phyloP scores from a whole-genome alignment of 1,284 basidiomycete genomes.

The Chondrostereum purpureum region DNA sequence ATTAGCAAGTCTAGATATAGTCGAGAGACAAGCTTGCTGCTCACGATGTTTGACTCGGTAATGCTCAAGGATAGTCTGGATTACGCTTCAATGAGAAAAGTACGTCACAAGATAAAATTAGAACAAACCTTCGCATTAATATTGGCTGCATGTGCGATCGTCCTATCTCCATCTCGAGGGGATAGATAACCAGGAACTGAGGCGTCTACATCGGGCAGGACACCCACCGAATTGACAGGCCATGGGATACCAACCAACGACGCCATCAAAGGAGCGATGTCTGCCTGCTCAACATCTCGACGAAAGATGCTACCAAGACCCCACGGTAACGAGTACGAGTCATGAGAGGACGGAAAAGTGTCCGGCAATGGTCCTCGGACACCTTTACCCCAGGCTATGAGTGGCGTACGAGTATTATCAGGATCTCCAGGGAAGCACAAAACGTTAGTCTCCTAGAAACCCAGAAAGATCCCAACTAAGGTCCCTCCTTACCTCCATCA shows the following conservation, averaged over 20 bases:
- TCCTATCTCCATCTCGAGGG: constrained; percentile 25
- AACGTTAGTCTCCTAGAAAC: constrained; percentile 1
- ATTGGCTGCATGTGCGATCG: constrained; percentile 49
- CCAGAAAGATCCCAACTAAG: constrained; percentile 7
- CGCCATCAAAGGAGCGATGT: constrained; percentile 77
- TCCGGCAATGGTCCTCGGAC: constrained; percentile 61
- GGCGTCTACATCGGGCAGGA: constrained; percentile 62
- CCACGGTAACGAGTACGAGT: constrained; percentile 66
- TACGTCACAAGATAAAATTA: too few species aligned
- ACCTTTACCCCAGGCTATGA: constrained; percentile 82
- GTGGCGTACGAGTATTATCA: constrained; percentile 82
- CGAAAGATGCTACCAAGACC: constrained; percentile 47
- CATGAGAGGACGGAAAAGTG: constrained; percentile 50
- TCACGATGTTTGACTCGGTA: constrained; percentile 74
- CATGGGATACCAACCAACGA: constrained; percentile 64
- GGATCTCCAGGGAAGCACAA: constrained; percentile 47
- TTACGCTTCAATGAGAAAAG: too few species aligned
- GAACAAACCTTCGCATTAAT: constrained; percentile 59
- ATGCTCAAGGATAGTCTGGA: constrained; percentile 69
- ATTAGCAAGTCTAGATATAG: neutral
- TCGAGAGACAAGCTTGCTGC: constrained; percentile 13
- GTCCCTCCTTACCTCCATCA: constrained; percentile 60
- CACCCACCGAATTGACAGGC: constrained; percentile 74
- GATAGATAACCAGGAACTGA: constrained; percentile 49
- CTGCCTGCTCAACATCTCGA: constrained; percentile 80